Evolutionary conservation across 805 yeast genomes (phyloP), one percentile per base, ranked within the genome.

Genomic region (Maudiozyma turicensis): DNA sequence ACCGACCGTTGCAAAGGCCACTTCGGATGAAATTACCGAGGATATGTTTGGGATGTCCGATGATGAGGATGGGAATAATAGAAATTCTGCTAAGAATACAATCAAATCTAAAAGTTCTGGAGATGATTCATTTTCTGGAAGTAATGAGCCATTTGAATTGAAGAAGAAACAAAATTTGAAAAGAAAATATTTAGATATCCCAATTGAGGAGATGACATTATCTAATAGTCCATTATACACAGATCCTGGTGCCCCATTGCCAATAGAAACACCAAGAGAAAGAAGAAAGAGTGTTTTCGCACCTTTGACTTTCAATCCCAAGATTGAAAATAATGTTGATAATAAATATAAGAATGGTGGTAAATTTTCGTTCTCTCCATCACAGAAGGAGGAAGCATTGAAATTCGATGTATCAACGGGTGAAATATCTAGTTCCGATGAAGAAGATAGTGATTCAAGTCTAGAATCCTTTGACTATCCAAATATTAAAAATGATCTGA

Each of bases 331-430:
- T 44, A 80, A 77, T 50, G 81, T 91, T 39, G 98, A 91, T 61
- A 80, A 85, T 49, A 91, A 91, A 59, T 91, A 91, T 58, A 82
- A 83, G 10, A 75, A 76, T 54, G 99, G 99, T 6, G 99, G 99
- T 1, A 85, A 90, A 59, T 91, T 86, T 61, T 89, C 81, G 1
- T 53, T 65, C 15, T 56, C 60, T 41, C 64, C 66, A 5, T 49
- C 52, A 11, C 59, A 57, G 37, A 59, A 54, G 15, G 68, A 65
- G 15, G 69, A 64, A 46, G 58, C 67, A 0, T 43, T 65, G 13
- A 62, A 58, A 33, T 65, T 65, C 50, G 67, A 63, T 44, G 55
- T 63, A 8, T 61, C 66, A 0, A 60, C 57, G 2, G 63, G 57
- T 8, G 60, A 58, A 32, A 48, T 64, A 5, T 61, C 68, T 3